These are phyloP conservation scores for Fusarium aywerte DNA, from an alignment of 2,329 filamentous ascomycete genomes.

Conservation along the genomic window DNA sequence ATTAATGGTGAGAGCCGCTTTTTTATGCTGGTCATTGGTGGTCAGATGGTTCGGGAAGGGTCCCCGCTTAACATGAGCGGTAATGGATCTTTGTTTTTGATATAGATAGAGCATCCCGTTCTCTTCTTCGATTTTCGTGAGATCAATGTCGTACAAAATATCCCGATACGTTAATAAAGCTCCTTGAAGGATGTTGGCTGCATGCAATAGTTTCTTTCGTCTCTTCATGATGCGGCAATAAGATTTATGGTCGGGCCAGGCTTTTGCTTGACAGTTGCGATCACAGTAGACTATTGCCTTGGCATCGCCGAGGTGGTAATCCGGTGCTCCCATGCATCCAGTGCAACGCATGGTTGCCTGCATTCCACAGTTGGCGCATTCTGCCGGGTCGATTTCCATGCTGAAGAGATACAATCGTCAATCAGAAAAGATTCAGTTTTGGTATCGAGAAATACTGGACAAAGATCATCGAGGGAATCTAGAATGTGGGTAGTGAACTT, in stretches of 20 bases:
- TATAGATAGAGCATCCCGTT: not conserved
- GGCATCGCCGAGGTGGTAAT: not conserved
- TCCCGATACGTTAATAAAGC: not conserved
- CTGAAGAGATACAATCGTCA: not conserved
- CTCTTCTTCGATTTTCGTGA: not conserved
- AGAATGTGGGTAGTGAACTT: not conserved
- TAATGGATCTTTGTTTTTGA: not conserved
- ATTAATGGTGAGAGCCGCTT: slow-evolving; percentile 1
- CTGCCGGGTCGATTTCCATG: not conserved
- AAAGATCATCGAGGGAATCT: not conserved
- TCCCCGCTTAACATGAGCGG: not conserved
- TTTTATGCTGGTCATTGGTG: not conserved
- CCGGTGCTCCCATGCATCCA: not conserved
- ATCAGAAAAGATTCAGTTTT: accelerated
- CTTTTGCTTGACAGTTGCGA: not conserved
- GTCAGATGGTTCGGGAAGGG: not conserved
- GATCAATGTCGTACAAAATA: not conserved
- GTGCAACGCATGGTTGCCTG: not conserved
- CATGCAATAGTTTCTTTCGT: not conserved
- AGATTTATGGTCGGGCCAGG: not conserved
- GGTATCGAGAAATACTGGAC: accelerated
- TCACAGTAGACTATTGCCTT: not conserved
- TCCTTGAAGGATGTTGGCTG: not conserved
- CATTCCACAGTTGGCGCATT: not conserved
- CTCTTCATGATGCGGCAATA: not conserved